phyloP scores from a whole-genome alignment of 495 filamentous ascomycete genomes.

The Aspergillus hancockii region DNA sequence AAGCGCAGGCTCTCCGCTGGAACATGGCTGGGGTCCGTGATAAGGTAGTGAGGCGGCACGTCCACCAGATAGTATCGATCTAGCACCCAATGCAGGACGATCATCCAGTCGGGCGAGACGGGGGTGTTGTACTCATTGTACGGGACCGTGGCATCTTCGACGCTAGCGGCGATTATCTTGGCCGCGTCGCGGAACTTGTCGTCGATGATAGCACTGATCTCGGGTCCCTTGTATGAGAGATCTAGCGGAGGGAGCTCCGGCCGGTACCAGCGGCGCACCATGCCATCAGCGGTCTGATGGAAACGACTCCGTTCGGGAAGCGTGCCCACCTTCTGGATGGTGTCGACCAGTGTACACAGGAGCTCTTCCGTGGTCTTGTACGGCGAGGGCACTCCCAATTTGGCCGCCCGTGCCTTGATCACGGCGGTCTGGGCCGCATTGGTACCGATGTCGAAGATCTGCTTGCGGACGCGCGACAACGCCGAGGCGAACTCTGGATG shows the following conservation, averaged over 20 bases:
- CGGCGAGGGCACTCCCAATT: background rate
- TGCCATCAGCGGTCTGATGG: background rate
- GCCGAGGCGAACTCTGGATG: conserved; percentile 30
- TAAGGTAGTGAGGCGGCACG: conserved; percentile 43
- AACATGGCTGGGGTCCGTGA: conserved; percentile 39
- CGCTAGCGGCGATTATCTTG: background rate
- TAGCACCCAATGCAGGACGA: conserved; percentile 37
- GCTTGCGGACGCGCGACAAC: conserved; percentile 25
- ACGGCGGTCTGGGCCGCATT: conserved; percentile 1
- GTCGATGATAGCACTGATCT: too few relatives aligned
- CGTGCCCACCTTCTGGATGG: background rate
- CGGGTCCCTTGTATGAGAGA: conserved; percentile 5
- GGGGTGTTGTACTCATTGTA: conserved; percentile 38
- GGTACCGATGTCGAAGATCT: conserved; percentile 3
- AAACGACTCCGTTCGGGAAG: background rate
- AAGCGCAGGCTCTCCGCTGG: conserved; percentile 44
- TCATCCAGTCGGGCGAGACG: conserved; percentile 30
- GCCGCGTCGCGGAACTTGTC: background rate
- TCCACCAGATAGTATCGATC: conserved; percentile 37
- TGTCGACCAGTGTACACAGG: background rate
- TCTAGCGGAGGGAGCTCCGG: background rate
- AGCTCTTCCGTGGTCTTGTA: conserved; percentile 6
- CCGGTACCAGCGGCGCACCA: conserved; percentile 2
- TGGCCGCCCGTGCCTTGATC: too few relatives aligned
- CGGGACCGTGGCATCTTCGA: too few relatives aligned